Percentiles rank a stretch among this genome's conserved stretches.
Conservation (phyloP, 331 rosid species). For the Telfairia occidentalis region DNA sequence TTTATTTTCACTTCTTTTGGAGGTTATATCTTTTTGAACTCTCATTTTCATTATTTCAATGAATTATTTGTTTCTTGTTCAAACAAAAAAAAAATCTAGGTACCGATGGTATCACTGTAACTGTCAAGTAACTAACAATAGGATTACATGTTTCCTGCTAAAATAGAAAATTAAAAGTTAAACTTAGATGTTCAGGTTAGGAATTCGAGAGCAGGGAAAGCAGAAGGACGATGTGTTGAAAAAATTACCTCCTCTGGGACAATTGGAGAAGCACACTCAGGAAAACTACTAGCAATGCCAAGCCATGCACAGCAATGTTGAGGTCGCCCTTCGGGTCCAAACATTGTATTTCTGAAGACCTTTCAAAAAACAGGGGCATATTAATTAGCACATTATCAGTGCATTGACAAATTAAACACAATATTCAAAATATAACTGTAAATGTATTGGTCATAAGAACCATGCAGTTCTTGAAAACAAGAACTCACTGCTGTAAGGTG, state of each 20-base stretch:
- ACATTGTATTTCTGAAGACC: constrained; percentile 98
- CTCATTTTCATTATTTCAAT: no score
- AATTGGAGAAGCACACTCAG: constrained; percentile 84
- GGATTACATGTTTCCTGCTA: no score
- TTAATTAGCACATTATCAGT: background rate
- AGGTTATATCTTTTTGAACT: no score
- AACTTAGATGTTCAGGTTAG: background rate
- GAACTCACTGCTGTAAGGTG: constrained; percentile 77
- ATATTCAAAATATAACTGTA: constrained; percentile 7
- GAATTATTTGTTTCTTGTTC: no score
- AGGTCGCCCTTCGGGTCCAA: constrained; percentile 99
- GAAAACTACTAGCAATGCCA: constrained; percentile 95
- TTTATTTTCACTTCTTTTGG: no score
- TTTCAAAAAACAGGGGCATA: constrained; percentile 14
- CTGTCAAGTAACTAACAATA: no score
- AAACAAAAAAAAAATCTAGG: no score
- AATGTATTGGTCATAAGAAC: constrained; percentile 8
- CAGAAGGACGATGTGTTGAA: constrained; percentile 9
- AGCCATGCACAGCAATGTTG: constrained; percentile 99
- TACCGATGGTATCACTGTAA: no score
- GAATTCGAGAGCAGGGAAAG: background rate
- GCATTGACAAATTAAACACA: constrained; percentile 17
- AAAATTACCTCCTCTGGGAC: constrained; percentile 82
- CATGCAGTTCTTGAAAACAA: constrained; percentile 7
- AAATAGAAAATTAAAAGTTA: no score